phyloP scores from a whole-genome alignment of 257 asterid species.

The Jasminum sambac region DNA sequence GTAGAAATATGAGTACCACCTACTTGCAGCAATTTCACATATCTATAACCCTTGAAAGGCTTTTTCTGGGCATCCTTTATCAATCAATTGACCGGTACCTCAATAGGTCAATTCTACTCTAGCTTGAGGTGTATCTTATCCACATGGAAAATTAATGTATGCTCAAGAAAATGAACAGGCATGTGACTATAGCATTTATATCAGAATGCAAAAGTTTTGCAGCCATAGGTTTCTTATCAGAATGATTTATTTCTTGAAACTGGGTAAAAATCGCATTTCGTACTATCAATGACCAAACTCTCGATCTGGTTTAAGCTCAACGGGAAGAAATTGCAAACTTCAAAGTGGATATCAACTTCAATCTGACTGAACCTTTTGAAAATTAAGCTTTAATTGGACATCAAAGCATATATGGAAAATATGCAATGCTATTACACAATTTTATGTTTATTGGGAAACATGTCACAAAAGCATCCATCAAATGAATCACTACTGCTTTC shows the following conservation, averaged over 20 bases:
- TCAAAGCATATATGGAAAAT: not conserved
- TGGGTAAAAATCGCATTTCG: not conserved
- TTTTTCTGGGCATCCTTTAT: not conserved
- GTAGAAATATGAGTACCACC: not conserved
- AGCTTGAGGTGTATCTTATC: not conserved
- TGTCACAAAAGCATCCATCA: not conserved
- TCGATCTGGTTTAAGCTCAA: not conserved
- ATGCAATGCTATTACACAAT: not conserved
- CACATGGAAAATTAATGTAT: not conserved
- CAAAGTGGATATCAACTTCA: not conserved
- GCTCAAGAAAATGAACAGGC: not conserved
- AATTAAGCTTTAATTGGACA: not conserved
- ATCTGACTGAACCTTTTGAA: not conserved
- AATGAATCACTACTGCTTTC: not conserved
- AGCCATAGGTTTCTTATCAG: not conserved
- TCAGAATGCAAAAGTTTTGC: not conserved
- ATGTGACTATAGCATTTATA: not conserved
- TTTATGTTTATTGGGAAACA: not conserved
- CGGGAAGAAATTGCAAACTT: not conserved
- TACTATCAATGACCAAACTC: not conserved
- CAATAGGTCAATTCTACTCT: not conserved
- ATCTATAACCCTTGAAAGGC: not conserved
- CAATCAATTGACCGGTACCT: not conserved
- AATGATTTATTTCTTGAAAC: not conserved
- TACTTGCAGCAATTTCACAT: not conserved